Conservation (phyloP, 305 asterid species). For the Euphrasia arctica region DNA sequence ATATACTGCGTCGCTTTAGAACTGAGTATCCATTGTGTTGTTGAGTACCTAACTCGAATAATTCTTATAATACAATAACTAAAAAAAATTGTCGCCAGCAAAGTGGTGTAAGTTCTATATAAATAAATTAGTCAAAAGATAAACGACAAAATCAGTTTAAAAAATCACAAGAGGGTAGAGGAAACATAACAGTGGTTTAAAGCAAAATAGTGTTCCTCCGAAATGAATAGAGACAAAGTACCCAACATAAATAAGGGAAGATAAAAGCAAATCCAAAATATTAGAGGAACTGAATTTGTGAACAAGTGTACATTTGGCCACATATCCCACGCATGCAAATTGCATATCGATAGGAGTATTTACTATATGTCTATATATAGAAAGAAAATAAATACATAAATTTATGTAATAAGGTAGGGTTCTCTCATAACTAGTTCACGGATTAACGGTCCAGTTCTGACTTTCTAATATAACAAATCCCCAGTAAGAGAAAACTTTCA, state of each 20-base stretch:
- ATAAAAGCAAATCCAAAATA: neutral
- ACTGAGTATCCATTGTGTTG: slow-evolving; percentile 10
- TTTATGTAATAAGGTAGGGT: neutral
- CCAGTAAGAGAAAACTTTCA: neutral
- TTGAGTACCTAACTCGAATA: slow-evolving; percentile 5
- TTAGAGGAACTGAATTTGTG: neutral
- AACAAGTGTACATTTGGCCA: slow-evolving; percentile 12
- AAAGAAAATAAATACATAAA: neutral
- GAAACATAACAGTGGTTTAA: neutral
- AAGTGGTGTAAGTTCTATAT: neutral
- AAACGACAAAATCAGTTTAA: neutral
- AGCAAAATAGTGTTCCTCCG: neutral
- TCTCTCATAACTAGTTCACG: slow-evolving; percentile 6
- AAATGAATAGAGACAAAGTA: neutral
- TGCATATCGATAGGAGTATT: neutral
- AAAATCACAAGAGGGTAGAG: neutral
- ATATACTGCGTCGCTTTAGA: slow-evolving; percentile 4
- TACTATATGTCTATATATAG: neutral
- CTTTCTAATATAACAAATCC: neutral
- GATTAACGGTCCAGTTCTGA: slow-evolving; percentile 13
- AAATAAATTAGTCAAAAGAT: neutral
- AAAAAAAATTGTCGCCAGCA: slow-evolving; percentile 1
- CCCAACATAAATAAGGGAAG: neutral
- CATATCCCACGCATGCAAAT: neutral
- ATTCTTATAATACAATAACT: neutral